Evolutionary conservation across 2,329 filamentous ascomycete genomes (phyloP), one percentile per base, ranked within the genome.

Genomic region (Septoria petroselini): DNA sequence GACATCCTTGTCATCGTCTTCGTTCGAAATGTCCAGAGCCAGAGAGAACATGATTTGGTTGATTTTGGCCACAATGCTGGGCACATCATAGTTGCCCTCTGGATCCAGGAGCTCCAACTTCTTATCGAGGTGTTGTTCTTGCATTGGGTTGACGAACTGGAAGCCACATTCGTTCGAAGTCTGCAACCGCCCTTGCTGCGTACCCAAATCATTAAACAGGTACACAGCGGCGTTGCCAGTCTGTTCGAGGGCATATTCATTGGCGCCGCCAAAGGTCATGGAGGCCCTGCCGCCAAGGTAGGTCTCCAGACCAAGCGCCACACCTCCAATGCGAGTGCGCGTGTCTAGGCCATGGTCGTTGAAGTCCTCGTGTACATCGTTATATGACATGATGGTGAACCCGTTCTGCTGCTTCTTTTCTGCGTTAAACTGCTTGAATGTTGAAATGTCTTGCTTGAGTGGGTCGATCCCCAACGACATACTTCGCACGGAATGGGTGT

Each of bases 11-110:
- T 53, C 50, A 35, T 53, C 45, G 50, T 53, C 45, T 33, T 53
- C 50, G 41, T 53, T 53, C 18, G 30, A 48, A 11, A 58, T 39
- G 46, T 59, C 55, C 3, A 51, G 25, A 3, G 55, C 40, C 23
- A 58, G n/a, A 6, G 41, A 34, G 37, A 62, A 60, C 54, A 58
- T 62, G 38, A 60, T 54, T 17, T 50, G 33, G 40, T 62, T 62
- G 48, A 60, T 59, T 14, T 50, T 47, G 23, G 42, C 51, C 8
- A 50, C 31, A 12, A 54, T 29, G 18, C 19, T 42, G 14, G 47
- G 21, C 21, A 45, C n/a, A 49, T 52, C 30, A 42, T 52, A 48
- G 21, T 53, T 17, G 14, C 50, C 44, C 15, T 19, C 39, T 23
- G 31, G 52, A 33, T 48, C 45, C 30, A 21, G 40, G 6, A 38